Evolutionary conservation across 2,329 filamentous ascomycete genomes (phyloP).

Genomic region (Capronia americana): DNA sequence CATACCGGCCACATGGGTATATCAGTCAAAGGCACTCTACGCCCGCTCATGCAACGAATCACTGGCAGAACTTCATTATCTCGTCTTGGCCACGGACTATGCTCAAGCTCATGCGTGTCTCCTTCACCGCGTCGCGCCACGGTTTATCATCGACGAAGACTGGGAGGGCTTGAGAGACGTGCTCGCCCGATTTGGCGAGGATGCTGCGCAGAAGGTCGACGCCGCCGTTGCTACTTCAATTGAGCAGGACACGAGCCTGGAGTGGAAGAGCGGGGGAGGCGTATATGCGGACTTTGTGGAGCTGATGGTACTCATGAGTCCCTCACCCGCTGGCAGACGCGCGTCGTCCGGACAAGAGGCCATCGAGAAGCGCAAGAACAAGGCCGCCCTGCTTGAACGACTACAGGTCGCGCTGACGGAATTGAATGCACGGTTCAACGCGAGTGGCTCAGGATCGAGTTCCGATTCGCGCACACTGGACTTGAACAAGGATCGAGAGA

Average conservation of each 20-base stretch:
- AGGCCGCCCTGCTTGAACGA: constrained; percentile 46
- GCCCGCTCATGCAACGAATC: constrained; percentile 74
- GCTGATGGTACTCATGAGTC: constrained; percentile 50
- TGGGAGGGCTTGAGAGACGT: constrained; percentile 72
- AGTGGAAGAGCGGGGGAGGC: constrained; percentile 81
- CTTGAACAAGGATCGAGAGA: constrained; percentile 59
- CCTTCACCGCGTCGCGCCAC: constrained; percentile 78
- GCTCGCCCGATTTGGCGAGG: constrained; percentile 71
- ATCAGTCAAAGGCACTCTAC: constrained; percentile 82
- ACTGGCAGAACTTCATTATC: constrained; percentile 74
- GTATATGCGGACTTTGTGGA: constrained; percentile 73
- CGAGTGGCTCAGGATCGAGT: constrained; percentile 46
- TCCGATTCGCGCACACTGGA: constrained; percentile 43
- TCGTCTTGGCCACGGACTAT: constrained; percentile 77
- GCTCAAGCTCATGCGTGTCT: constrained; percentile 85
- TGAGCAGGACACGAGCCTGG: constrained; percentile 50
- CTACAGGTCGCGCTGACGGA: constrained; percentile 56
- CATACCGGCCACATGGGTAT: constrained; percentile 80
- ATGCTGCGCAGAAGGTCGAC: constrained; percentile 47
- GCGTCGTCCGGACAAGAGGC: constrained; percentile 43
- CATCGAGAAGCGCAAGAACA: constrained; percentile 49
- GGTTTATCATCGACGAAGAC: constrained; percentile 80
- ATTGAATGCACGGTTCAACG: constrained; percentile 56
- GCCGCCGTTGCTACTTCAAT: neutral
- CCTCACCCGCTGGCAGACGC: constrained; percentile 46